Conservation (phyloP, 2,329 filamentous ascomycete species). For the Bimuria novae-zelandiae region DNA sequence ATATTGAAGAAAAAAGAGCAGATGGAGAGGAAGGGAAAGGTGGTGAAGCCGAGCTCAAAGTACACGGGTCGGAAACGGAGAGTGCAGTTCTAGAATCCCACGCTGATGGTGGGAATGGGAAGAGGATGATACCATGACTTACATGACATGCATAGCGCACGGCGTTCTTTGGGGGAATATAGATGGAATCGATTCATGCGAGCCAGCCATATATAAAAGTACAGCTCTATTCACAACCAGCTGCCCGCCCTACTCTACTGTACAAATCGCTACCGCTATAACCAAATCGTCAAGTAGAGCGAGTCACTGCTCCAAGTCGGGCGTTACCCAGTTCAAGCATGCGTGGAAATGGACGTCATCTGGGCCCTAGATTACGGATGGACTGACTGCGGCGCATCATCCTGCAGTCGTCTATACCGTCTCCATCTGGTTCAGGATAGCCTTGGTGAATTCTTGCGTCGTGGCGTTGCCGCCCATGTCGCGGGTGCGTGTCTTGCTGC, state of each 20-base stretch:
- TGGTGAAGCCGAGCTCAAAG: slow-evolving; percentile 89
- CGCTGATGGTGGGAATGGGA: background rate
- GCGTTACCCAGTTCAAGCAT: slow-evolving; percentile 11
- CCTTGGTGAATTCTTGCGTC: slow-evolving; percentile 93
- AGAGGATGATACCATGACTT: slow-evolving; percentile 22
- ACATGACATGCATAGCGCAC: slow-evolving; percentile 35
- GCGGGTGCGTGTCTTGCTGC: slow-evolving; percentile 81
- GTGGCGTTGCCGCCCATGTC: slow-evolving; percentile 93
- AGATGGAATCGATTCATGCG: slow-evolving; percentile 41
- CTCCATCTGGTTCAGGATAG: slow-evolving; percentile 96
- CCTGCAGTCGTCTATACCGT: slow-evolving; percentile 30
- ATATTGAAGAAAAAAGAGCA: slow-evolving; percentile 87
- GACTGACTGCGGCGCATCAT: slow-evolving; percentile 18
- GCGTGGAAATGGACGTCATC: slow-evolving; percentile 12
- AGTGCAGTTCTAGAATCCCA: slow-evolving; percentile 66
- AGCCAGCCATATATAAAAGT: slow-evolving; percentile 48
- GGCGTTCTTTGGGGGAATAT: slow-evolving; percentile 34
- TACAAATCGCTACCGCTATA: slow-evolving; percentile 29
- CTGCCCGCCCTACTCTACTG: slow-evolving; percentile 39
- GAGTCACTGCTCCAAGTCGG: background rate
- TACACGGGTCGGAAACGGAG: slow-evolving; percentile 91
- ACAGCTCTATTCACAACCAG: slow-evolving; percentile 45
- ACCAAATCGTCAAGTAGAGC: slow-evolving; percentile 27
- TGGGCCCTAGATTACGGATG: slow-evolving; percentile 21
- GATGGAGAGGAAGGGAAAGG: slow-evolving; percentile 91